Evolutionary conservation across 2,329 filamentous ascomycete species (phyloP).

Genomic region (Diplodia intermedia): DNA sequence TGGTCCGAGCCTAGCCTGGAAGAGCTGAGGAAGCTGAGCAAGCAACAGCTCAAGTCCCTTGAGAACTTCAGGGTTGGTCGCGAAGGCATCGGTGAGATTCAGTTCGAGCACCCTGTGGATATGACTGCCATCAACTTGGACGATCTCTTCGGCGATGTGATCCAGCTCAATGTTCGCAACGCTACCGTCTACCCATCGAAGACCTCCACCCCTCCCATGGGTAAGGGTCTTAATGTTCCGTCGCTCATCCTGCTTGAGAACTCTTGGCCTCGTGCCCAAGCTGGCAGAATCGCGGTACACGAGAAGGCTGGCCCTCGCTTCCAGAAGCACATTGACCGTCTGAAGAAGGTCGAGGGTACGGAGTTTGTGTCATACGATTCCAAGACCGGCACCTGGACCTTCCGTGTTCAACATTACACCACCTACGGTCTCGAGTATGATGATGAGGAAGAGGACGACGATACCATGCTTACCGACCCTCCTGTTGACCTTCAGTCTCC

Average conservation of each 20-base stretch:
- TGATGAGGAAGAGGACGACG: constrained; percentile 63
- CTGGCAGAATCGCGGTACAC: constrained; percentile 39
- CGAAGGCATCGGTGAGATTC: constrained; percentile 78
- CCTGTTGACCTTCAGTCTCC: constrained; percentile 52
- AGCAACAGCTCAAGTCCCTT: constrained; percentile 77
- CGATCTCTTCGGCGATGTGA: constrained; percentile 77
- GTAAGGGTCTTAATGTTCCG: constrained; percentile 90
- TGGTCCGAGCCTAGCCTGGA: constrained; percentile 82
- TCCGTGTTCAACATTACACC: constrained; percentile 94
- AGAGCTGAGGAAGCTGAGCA: constrained; percentile 79
- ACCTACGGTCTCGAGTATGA: constrained; percentile 86
- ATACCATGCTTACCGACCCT: constrained; percentile 47
- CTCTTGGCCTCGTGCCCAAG: constrained; percentile 81
- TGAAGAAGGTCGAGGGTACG: constrained; percentile 80
- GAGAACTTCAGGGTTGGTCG: constrained; percentile 82
- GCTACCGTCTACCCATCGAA: constrained; percentile 81
- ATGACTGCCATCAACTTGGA: constrained; percentile 80
- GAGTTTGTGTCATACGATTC: constrained; percentile 81
- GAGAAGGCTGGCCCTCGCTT: constrained; percentile 62
- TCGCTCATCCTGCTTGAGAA: constrained; percentile 88
- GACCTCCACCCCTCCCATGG: constrained; percentile 77
- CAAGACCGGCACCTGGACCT: constrained; percentile 85
- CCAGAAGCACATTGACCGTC: constrained; percentile 80
- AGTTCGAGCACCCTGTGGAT: constrained; percentile 80
- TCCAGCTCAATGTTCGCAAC: constrained; percentile 76